Evolutionary conservation across 208 protist species (phyloP).

Genomic region (Entamoeba histolytica): DNA sequence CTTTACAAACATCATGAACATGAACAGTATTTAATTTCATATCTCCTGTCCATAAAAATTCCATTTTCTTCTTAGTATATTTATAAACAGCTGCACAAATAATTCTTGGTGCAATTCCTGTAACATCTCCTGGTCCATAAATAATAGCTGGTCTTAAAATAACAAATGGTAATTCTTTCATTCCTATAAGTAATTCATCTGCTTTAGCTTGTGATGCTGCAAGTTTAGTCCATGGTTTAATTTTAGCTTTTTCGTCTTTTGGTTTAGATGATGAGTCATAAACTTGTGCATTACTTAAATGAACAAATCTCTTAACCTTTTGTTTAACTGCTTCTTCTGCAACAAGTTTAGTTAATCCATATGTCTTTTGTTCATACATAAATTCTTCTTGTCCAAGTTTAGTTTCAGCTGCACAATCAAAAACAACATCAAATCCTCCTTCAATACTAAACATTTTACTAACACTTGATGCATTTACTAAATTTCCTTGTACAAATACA

Average conservation of each 20-base stretch:
- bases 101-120: constrained; percentile 53
- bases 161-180: constrained; percentile 40
- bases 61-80: constrained; percentile 50
- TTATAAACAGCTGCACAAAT: constrained; percentile 60
- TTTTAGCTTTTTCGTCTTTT: constrained; percentile 36
- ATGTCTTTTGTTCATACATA: constrained; percentile 49
- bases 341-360: constrained; percentile 41
- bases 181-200: constrained; percentile 43
- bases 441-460: constrained; percentile 42
- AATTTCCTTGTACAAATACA: constrained; percentile 53
- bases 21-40: constrained; percentile 66
- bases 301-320: constrained; percentile 48
- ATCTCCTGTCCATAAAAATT: constrained; percentile 56
- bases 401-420: constrained; percentile 60
- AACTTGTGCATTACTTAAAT: constrained; percentile 62
- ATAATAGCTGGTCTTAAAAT: constrained; percentile 60
- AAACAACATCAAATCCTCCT: constrained; percentile 45
- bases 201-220: constrained; percentile 47
- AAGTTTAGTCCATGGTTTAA: constrained; percentile 54
- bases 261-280: constrained; percentile 49
- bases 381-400: constrained; percentile 41
- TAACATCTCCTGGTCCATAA: constrained; percentile 56
- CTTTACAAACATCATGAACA: constrained; percentile 54
- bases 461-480: constrained; percentile 30
- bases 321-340: constrained; percentile 40